phyloP scores from a whole-genome alignment of 1,284 basidiomycete species.

The Schizophyllum amplum region DNA sequence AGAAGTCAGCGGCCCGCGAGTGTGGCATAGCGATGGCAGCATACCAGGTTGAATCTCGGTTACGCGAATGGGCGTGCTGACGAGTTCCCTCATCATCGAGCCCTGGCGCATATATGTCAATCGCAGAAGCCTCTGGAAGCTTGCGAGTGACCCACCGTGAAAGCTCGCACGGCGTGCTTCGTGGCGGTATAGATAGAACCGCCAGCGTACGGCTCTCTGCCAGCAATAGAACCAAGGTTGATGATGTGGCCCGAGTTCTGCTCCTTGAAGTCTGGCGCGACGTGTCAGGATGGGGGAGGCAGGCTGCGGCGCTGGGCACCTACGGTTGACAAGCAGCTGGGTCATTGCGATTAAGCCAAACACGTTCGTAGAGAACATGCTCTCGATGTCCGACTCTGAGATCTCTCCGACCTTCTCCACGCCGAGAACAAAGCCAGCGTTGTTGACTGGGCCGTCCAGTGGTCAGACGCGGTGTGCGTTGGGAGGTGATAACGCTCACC shows the following conservation, averaged over 20 bases:
- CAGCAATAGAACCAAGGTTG: conserved; percentile 92
- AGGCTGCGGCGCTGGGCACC: conserved; percentile 10
- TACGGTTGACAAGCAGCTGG: conserved; percentile 70
- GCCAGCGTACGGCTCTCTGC: conserved; percentile 85
- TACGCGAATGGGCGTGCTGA: conserved; percentile 87
- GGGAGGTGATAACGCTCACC: conserved; percentile 35
- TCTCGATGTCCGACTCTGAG: conserved; percentile 64
- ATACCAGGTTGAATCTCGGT: conserved; percentile 86
- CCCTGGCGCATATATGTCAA: conserved; percentile 14
- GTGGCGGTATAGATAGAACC: conserved; percentile 80
- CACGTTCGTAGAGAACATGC: conserved; percentile 94
- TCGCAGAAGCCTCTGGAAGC: not conserved
- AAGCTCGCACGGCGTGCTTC: conserved; percentile 86
- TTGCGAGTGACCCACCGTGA: conserved; percentile 39
- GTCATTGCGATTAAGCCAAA: conserved; percentile 81
- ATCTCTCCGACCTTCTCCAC: conserved; percentile 75
- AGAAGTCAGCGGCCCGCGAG: conserved; percentile 4
- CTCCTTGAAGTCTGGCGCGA: conserved; percentile 73
- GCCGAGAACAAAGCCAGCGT: conserved; percentile 83
- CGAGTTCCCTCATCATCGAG: conserved; percentile 77
- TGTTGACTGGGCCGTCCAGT: conserved; percentile 53
- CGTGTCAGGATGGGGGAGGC: not conserved
- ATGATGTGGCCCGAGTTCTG: conserved; percentile 88
- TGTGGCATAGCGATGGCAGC: conserved; percentile 11
- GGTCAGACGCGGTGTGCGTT: not conserved